Evolutionary conservation across 805 yeast species (phyloP).

Genomic region (Zygotorulaspora chibaensis): DNA sequence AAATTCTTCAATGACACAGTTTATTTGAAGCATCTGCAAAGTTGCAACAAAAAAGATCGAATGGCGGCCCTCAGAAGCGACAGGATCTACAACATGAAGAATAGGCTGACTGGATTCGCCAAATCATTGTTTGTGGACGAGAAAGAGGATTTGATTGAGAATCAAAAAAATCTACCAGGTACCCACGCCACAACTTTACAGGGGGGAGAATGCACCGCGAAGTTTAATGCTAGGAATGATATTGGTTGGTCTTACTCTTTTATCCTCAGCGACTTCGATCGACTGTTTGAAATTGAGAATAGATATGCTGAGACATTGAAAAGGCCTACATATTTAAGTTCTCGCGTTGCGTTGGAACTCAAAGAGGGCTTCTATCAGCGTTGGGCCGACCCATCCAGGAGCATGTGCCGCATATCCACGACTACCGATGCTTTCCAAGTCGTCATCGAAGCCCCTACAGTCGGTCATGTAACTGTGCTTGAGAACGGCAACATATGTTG

Average conservation of each 20-base stretch:
- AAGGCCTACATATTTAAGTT: slow-evolving; percentile 38
- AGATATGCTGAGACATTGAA: slow-evolving; percentile 39
- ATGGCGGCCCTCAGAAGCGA: slow-evolving; percentile 4
- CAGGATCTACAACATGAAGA: slow-evolving; percentile 4
- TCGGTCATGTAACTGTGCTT: slow-evolving; percentile 5
- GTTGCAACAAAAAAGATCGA: slow-evolving; percentile 9
- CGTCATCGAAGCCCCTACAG: slow-evolving; percentile 24
- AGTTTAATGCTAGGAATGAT: background rate
- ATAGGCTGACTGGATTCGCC: slow-evolving; percentile 9
- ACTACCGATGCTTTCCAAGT: slow-evolving; percentile 31
- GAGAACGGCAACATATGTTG: slow-evolving; percentile 13
- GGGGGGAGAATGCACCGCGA: background rate
- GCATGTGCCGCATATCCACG: slow-evolving; percentile 15
- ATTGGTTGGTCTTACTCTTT: slow-evolving; percentile 35
- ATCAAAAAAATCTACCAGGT: background rate
- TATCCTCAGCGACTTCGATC: slow-evolving; percentile 36
- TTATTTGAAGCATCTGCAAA: slow-evolving; percentile 15
- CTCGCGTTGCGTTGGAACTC: slow-evolving; percentile 29
- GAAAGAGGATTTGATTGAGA: background rate
- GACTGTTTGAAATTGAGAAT: slow-evolving; percentile 45
- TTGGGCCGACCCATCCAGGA: slow-evolving; percentile 23
- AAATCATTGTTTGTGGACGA: slow-evolving; percentile 15
- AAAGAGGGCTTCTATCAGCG: slow-evolving; percentile 31
- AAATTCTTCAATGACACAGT: slow-evolving; percentile 20
- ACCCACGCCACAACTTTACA: background rate